These are phyloP conservation scores for Boletus sp. DNA, from an alignment of 768 basidiomycete species.

Conservation along the genomic window DNA sequence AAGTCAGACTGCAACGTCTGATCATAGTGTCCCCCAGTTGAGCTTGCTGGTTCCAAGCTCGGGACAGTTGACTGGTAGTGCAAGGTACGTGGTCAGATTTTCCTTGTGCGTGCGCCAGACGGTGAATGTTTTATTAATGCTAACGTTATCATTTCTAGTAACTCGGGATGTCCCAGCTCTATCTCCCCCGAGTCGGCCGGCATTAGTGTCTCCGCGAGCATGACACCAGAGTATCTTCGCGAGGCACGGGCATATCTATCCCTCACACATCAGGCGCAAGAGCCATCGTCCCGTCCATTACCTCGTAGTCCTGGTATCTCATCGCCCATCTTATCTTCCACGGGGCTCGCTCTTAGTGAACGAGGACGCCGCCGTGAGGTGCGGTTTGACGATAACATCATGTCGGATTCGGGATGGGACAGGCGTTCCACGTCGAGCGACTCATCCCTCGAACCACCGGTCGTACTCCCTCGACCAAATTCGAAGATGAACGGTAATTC, in stretches of 20 bases:
- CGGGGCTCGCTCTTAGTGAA: conserved; percentile 26
- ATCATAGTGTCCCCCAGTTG: conserved; percentile 21
- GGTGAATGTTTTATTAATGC: no score
- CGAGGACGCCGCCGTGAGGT: conserved; percentile 32
- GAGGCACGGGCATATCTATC: conserved; percentile 33
- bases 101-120: neutral
- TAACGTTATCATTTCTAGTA: conserved; percentile 14
- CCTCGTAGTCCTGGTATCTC: conserved; percentile 22
- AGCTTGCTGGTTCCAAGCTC: conserved; percentile 28
- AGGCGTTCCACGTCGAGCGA: conserved; percentile 30
- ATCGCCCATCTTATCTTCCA: conserved; percentile 31
- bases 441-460: conserved; percentile 26
- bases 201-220: conserved; percentile 28
- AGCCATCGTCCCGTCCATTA: conserved; percentile 6
- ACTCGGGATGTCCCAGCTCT: conserved; percentile 27
- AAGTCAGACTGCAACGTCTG: conserved; percentile 7
- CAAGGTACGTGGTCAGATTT: conserved; percentile 12
- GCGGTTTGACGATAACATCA: conserved; percentile 33
- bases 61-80: conserved; percentile 4
- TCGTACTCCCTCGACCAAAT: conserved; percentile 11
- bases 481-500: conserved; percentile 20
- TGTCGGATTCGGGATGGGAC: conserved; percentile 30
- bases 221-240: conserved; percentile 32
- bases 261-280: conserved; percentile 23
- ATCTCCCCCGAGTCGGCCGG: conserved; percentile 34